Evolutionary conservation across 495 filamentous ascomycete species (phyloP).

Genomic region (Tuber aestivum): DNA sequence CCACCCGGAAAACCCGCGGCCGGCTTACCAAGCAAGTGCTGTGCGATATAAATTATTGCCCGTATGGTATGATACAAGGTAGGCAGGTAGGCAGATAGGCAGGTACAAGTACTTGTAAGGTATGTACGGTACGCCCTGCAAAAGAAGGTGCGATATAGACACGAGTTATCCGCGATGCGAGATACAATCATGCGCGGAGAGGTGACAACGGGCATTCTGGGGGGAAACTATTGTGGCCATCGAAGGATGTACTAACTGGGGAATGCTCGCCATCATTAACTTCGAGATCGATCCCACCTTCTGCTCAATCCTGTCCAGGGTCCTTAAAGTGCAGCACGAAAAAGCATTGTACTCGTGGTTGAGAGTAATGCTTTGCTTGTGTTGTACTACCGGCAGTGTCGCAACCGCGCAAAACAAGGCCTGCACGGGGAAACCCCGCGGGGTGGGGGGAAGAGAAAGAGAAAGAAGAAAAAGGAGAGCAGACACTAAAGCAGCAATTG

Average conservation of each 20-base stretch:
- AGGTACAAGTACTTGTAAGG: background rate
- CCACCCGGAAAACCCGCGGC: background rate
- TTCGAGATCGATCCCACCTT: background rate
- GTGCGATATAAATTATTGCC: background rate
- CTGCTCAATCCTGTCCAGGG: background rate
- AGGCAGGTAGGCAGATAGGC: too few species aligned
- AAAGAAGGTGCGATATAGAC: background rate
- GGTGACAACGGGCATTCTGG: background rate
- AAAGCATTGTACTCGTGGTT: background rate
- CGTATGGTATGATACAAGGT: background rate
- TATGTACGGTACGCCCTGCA: background rate
- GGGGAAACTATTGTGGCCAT: background rate
- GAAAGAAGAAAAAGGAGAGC: background rate
- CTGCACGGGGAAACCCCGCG: background rate
- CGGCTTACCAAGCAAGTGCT: background rate
- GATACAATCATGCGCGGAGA: background rate
- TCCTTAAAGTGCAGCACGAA: background rate
- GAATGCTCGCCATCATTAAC: background rate
- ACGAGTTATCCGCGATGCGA: too few species aligned
- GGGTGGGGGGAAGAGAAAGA: too few species aligned
- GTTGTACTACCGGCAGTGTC: too few species aligned
- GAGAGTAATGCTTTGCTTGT: too few species aligned
- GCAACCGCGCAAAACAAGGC: background rate
- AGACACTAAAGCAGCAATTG: background rate
- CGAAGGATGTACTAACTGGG: background rate